Evolutionary conservation across 371 early-diverging fungal species (phyloP).

Genomic region (Smittium culicis): DNA sequence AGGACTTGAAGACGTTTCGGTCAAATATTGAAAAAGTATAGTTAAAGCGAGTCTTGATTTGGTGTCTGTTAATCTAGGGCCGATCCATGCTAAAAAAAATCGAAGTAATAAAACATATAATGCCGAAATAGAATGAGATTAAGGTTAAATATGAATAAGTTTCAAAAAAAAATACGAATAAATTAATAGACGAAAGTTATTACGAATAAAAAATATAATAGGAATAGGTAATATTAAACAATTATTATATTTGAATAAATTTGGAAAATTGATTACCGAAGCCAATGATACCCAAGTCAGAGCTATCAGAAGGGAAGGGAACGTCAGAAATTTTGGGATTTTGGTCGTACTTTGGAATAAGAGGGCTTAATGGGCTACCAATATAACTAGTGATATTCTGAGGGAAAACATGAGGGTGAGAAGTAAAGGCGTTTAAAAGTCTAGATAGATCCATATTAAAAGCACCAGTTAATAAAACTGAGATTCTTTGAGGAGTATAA

Average conservation of each 20-base stretch:
- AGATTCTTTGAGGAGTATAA: conserved; percentile 47
- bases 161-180: not conserved
- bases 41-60: conserved; percentile 39
- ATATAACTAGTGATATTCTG: not conserved
- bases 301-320: conserved; percentile 41
- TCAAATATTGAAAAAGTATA: conserved; percentile 42
- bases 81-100: conserved; percentile 36
- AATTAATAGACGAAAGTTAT: not conserved
- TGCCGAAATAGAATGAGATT: too few relatives aligned
- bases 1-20: conserved; percentile 41
- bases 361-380: not conserved
- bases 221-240: not conserved
- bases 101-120: too few relatives aligned
- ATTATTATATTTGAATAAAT: not conserved
- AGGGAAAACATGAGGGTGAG: not conserved
- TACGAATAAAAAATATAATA: not conserved
- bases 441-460: conserved; percentile 16
- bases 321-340: conserved; percentile 19
- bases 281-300: conserved; percentile 42
- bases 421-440: not conserved
- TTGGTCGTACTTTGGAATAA: not conserved
- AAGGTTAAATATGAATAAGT: too few relatives aligned
- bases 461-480: conserved; percentile 42
- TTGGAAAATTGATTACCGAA: conserved; percentile 20
- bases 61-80: conserved; percentile 40